A percentile compares a stretch with the other conserved stretches of the same genome.
phyloP scores from a whole-genome alignment of 2,329 filamentous ascomycete species.

The Arthrobotrys conoides region DNA sequence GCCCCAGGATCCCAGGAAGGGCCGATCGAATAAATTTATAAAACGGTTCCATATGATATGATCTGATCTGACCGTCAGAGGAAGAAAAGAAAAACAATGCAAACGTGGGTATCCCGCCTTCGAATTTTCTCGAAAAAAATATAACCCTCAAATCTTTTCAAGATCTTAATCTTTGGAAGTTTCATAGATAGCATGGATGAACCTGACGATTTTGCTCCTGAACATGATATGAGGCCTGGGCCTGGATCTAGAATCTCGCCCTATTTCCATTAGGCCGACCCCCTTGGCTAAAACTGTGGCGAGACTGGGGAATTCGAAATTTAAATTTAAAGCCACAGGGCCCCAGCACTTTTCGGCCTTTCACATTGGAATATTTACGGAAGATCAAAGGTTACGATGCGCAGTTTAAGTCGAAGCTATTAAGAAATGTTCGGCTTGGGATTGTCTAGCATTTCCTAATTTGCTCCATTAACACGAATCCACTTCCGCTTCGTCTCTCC shows the following conservation, averaged over 20 bases:
- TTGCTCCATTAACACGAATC: conserved; percentile 44
- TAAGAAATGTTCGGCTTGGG: conserved; percentile 38
- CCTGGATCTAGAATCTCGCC: conserved; percentile 22
- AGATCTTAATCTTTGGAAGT: neutral
- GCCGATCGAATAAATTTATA: conserved; percentile 26
- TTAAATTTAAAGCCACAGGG: conserved; percentile 32
- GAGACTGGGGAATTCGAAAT: neutral
- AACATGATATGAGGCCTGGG: too few species aligned
- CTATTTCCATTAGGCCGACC: conserved; percentile 12
- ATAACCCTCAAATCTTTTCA: conserved; percentile 12
- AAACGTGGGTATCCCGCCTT: conserved; percentile 19
- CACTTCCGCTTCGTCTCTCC: neutral
- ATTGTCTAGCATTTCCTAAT: conserved; percentile 56
- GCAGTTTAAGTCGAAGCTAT: conserved; percentile 42
- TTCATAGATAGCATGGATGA: conserved; percentile 16
- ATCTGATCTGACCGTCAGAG: neutral
- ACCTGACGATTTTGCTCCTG: conserved; percentile 13
- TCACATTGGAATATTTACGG: conserved; percentile 44
- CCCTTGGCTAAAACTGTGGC: conserved; percentile 41
- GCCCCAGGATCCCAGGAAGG: neutral
- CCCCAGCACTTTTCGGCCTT: neutral
- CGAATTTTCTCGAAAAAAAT: conserved; percentile 35
- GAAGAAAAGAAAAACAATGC: too few species aligned
- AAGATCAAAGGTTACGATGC: conserved; percentile 43
- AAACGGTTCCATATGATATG: neutral